These are phyloP conservation scores for Allium fistulosum DNA, from an alignment of 106 monocot genomes.

Conservation along the genomic window DNA sequence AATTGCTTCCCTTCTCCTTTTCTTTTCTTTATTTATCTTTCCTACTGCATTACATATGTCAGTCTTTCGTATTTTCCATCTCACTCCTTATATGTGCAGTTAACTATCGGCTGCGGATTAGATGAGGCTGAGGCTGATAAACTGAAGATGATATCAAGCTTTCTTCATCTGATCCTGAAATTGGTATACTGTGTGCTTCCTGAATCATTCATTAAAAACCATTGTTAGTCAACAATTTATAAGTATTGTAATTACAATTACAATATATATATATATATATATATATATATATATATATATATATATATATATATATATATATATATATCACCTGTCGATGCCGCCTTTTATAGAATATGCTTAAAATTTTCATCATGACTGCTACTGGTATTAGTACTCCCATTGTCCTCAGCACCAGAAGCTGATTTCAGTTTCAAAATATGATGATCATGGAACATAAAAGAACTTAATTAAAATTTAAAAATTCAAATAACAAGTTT, in stretches of 20 bases:
- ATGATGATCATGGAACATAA: too few species aligned
- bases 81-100: neutral
- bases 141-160: neutral
- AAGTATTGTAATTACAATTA: neutral
- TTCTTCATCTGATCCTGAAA: constrained; percentile 8
- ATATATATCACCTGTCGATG: constrained; percentile 4
- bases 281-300: too few species aligned
- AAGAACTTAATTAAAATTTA: too few species aligned
- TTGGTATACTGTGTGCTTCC: constrained; percentile 1
- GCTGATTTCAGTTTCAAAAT: constrained; percentile 1
- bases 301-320: too few species aligned
- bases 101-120: neutral
- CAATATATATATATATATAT: too few species aligned
- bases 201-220: neutral
- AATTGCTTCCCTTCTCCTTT: neutral
- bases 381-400: constrained; percentile 15
- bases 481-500: too few species aligned
- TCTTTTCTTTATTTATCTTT: neutral
- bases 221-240: neutral
- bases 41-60: neutral
- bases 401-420: constrained; percentile 6
- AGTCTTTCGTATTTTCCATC: neutral
- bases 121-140: constrained; percentile 4
- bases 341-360: neutral
- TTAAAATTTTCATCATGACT: constrained; percentile 6